Evolutionary conservation across 768 basidiomycete species (phyloP).

Genomic region (Ephemerocybe angulata): DNA sequence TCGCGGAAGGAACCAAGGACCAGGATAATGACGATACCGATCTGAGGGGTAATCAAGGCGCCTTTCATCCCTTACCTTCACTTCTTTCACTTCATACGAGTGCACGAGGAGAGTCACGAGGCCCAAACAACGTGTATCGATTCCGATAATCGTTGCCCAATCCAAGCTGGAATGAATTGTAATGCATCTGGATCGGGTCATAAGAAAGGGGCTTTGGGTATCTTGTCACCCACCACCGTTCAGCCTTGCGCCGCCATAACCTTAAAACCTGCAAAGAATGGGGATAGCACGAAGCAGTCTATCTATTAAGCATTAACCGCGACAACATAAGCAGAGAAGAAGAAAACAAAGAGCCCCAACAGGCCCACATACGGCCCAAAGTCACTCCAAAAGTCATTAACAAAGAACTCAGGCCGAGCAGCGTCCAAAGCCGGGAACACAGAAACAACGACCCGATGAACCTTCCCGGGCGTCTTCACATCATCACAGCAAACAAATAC

Average conservation of each 20-base stretch:
- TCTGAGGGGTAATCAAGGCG: neutral
- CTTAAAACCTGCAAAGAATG: neutral
- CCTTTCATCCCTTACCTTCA: neutral
- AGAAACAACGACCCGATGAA: slow-evolving; percentile 50
- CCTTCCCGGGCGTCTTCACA: slow-evolving; percentile 41
- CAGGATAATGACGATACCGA: neutral
- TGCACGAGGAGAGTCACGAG: neutral
- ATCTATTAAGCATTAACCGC: neutral
- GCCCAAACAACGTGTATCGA: neutral
- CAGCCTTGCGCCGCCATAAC: neutral
- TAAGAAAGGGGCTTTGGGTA: neutral
- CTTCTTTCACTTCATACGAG: neutral
- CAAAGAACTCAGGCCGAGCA: slow-evolving; percentile 42
- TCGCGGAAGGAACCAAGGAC: neutral
- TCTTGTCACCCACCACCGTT: neutral
- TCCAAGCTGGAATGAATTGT: neutral
- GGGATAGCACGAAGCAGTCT: neutral
- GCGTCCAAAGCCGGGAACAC: slow-evolving; percentile 45
- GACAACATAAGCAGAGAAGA: neutral
- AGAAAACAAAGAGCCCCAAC: neutral
- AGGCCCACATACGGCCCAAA: slow-evolving; percentile 24
- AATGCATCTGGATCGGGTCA: neutral
- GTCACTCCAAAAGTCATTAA: slow-evolving; percentile 71
- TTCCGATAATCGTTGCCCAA: neutral
- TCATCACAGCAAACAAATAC: slow-evolving; percentile 55